phyloP scores from a whole-genome alignment of 164 flowering plant species.

The Euptelea pleiosperma region DNA sequence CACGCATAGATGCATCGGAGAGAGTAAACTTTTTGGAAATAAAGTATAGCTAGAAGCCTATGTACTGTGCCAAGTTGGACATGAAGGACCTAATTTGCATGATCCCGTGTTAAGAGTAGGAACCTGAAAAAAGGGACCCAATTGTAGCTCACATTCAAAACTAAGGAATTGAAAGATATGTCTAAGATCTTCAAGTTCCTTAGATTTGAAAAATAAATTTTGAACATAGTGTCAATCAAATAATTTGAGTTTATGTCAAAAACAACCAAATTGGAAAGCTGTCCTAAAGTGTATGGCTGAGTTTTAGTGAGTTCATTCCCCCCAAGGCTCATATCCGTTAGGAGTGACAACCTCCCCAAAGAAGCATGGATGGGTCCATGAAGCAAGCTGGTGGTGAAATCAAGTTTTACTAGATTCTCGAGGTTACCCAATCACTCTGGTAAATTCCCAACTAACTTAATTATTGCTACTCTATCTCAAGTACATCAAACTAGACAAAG shows the following conservation, averaged over 20 bases:
- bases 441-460: constrained; percentile 25
- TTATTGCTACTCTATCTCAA: constrained; percentile 27
- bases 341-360: constrained; percentile 23
- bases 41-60: too few relatives aligned
- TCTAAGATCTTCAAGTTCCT: constrained; percentile 22
- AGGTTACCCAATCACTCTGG: constrained; percentile 42
- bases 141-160: constrained; percentile 27
- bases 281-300: constrained; percentile 29
- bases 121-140: constrained; percentile 47
- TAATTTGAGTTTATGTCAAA: constrained; percentile 28
- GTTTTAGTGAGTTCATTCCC: constrained; percentile 28
- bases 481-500: constrained; percentile 22
- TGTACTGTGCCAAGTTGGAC: constrained; percentile 48
- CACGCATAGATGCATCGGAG: too few relatives aligned
- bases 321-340: constrained; percentile 19
- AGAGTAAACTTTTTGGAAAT: too few relatives aligned
- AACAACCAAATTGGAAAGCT: constrained; percentile 21
- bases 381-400: constrained; percentile 25
- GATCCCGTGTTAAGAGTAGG: constrained; percentile 26
- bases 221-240: constrained; percentile 27
- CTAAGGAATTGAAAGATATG: constrained; percentile 32
- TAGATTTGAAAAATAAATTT: constrained; percentile 30
- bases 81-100: constrained; percentile 36
- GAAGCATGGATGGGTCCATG: constrained; percentile 33
- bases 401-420: constrained; percentile 25